phyloP scores from a whole-genome alignment of 2,329 filamentous ascomycete species.

The Colletotrichum spinosum region DNA sequence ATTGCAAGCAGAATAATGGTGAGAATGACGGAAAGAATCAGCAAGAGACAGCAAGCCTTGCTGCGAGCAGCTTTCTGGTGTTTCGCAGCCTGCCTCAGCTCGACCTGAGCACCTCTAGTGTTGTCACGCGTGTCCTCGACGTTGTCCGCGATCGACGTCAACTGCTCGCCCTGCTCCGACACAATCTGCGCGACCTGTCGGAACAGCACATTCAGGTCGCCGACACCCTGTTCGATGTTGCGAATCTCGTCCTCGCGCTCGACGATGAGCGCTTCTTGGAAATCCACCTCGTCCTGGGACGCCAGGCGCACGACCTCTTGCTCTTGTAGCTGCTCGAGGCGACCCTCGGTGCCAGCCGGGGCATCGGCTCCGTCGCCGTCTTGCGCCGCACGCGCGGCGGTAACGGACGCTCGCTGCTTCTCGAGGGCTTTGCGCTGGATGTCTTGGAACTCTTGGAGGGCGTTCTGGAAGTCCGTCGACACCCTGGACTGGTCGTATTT shows the following conservation, averaged over 20 bases:
- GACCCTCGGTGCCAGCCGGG: constrained; percentile 44
- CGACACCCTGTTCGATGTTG: constrained; percentile 96
- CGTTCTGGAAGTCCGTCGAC: constrained; percentile 90
- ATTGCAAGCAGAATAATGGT: constrained; percentile 91
- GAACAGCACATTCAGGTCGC: constrained; percentile 96
- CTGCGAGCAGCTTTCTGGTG: constrained; percentile 97
- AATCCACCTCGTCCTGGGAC: constrained; percentile 94
- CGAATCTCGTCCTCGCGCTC: constrained; percentile 97
- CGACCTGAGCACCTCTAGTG: constrained; percentile 85
- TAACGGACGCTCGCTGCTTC: constrained; percentile 89
- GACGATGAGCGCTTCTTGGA: constrained; percentile 94
- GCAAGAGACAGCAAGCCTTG: constrained; percentile 91
- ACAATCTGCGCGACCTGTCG: constrained; percentile 98
- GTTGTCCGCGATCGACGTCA: constrained; percentile 90
- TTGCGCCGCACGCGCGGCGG: constrained; percentile 83
- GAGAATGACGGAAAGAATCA: constrained; percentile 90
- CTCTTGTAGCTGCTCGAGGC: constrained; percentile 63
- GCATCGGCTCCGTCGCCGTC: constrained; percentile 58
- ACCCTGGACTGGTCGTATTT: constrained; percentile 97
- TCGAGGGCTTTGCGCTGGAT: constrained; percentile 92
- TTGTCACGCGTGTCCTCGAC: constrained; percentile 85
- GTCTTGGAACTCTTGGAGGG: constrained; percentile 89
- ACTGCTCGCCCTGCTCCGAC: constrained; percentile 88
- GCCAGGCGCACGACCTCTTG: constrained; percentile 85
- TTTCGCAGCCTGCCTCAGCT: constrained; percentile 85